phyloP scores from a whole-genome alignment of 805 yeast genomes.

The Jamesozyma spencerorum region DNA sequence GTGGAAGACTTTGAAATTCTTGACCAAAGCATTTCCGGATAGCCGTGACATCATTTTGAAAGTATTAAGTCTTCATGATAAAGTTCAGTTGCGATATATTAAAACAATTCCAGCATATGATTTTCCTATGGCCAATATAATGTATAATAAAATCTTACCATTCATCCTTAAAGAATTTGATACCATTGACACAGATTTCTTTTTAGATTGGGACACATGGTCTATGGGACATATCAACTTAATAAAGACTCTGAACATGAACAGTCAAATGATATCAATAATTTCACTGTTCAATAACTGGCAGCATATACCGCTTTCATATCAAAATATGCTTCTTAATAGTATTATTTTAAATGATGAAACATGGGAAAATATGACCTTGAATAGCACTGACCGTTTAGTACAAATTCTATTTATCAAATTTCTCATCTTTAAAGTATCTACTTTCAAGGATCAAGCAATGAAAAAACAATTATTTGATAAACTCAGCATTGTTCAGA shows the following conservation, averaged over 20 bases:
- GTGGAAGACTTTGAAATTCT: conserved; percentile 21
- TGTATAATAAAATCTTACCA: conserved; percentile 23
- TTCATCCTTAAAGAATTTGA: conserved; percentile 17
- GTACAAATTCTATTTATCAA: conserved; percentile 12
- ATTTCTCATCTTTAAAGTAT: conserved; percentile 12
- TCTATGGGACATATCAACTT: conserved; percentile 16
- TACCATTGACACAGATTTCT: conserved; percentile 5
- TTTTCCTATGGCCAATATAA: conserved; percentile 16
- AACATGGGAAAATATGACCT: conserved; percentile 13
- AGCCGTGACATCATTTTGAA: background rate
- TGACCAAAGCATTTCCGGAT: conserved; percentile 12
- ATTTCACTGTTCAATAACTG: conserved; percentile 25
- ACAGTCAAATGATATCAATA: conserved; percentile 20
- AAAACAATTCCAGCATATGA: conserved; percentile 24
- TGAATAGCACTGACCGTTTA: conserved; percentile 11
- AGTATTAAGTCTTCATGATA: conserved; percentile 18
- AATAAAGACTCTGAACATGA: conserved; percentile 19
- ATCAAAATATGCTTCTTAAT: conserved; percentile 6
- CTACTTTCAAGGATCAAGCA: conserved; percentile 1
- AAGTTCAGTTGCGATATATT: conserved; percentile 12
- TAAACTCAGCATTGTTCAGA: background rate
- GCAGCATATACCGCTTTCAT: conserved; percentile 14
- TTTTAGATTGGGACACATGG: conserved; percentile 25
- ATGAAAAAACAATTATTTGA: background rate
- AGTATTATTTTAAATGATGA: conserved; percentile 1